Evolutionary conservation across 345 rosid species (phyloP), one percentile per base, ranked within the genome.

Genomic region (Kernera saxatilis): DNA sequence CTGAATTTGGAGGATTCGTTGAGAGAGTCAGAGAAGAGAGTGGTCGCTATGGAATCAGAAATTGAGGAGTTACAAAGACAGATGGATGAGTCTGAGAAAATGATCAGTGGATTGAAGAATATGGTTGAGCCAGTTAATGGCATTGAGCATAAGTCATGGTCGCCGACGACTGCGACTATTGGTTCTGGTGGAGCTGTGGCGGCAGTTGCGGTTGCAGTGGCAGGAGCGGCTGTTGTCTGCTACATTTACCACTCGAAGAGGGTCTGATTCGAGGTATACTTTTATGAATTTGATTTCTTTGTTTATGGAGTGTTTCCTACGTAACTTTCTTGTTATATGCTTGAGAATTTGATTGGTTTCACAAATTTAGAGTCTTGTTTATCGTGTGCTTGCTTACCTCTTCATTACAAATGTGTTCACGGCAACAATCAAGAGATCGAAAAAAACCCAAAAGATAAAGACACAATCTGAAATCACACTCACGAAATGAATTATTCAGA

Each of bases 141-240:
- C 26, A 55, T 71, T n/a, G 80, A 71, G 54, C 2, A 48, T n/a
- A 83, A 45, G 64, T 79, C 58, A 33, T 52, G 61, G 67, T 36
- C 23, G 3, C 37, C 37, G 14, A 22, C 9, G 77, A n/a, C n/a
- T 60, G 27, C 6, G 36, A 13, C 76, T 76, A 6, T 77, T 74
- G 90, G 84, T 6, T 84, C 88, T 4, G 66, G 82, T 8, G 87
- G 86, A 19, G 83, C 82, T 10, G 14, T 83, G 52, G 84, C 81
- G 0, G 87, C 84, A 1, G 82, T 86, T 44, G 77, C 71, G 60
- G 84, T 71, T 6, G 82, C 82, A 3, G 57, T 82, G 33, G 84
- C 75, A 5, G 80, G 70, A 37, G 85, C 81, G 0, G 89, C 86
- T 19, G 87, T 85, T 10, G 59, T 70, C 75, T 82, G 52, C 13